Base-by-base conservation (phyloP, 148 eudicot genomes). In the Rheum nobile region DNA sequence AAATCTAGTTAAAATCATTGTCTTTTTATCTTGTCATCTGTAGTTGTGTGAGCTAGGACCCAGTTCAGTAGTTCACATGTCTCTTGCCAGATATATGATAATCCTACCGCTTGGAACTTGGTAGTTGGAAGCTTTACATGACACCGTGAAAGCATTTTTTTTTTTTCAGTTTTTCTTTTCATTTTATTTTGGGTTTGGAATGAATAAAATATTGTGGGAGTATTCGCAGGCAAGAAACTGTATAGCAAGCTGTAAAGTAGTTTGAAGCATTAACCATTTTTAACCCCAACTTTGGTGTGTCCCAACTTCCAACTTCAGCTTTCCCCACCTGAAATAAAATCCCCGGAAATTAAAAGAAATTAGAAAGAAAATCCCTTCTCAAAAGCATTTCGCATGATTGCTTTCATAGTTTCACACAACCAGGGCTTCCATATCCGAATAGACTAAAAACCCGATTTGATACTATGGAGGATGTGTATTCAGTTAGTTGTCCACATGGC, bases 111-210 rank as follows among this genome's bases (percentile, higher is more conserved):
- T 17, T 48, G 54, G 21, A 48, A 19, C 26, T 50, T 50, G 57
- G 57, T 50, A 50, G 57, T 50, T 50, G 57, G 57, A 50, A 50
- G 57, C 57, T 50, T 50, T 50, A n/a, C 57, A 50, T 50, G 26
- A 50, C 22, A 50, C n/a, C 57, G 14, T 50, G 52, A 17, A 47
- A 47, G 52, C 52, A 16, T 14, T 2, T 47, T 2, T 47, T 47
- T 47, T 17, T 3, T 47, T 14, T 17, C 2, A 8, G 2, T 12
- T 10, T 43, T 43, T 13, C 12, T 10, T 43, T 10, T 43, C 4
- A 1, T 16, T 41, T 41, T 41, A 41, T 41, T 1, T 2, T n/a
- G 41, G 41, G 41, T 6, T 38, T 38, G 41, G 41, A 6, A 38
- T 6, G 41, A 6, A 38, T 43, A 43, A 11, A 43, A 43, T 43